phyloP scores from a whole-genome alignment of 345 rosid species.

The Boechera stricta region DNA sequence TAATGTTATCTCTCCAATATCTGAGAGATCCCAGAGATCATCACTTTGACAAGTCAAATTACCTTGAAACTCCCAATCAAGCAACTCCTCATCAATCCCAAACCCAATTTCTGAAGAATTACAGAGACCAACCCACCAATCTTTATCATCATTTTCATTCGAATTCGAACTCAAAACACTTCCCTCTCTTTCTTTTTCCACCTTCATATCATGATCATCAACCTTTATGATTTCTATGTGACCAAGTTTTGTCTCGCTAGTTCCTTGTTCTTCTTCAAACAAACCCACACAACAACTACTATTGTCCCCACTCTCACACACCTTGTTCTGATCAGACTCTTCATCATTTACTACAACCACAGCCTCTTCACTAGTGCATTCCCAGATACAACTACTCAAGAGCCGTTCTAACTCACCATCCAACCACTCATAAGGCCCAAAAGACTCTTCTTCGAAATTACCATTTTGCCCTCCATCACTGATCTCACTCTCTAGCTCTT shows the following conservation, averaged over 20 bases:
- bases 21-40: conserved; percentile 44
- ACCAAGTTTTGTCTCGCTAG: conserved; percentile 5
- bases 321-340: not conserved
- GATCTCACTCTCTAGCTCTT: conserved; percentile 22
- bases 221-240: not conserved
- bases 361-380: conserved; percentile 37
- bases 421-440: conserved; percentile 74
- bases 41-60: conserved; percentile 33
- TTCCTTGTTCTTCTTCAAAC: conserved; percentile 42
- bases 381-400: conserved; percentile 38
- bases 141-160: conserved; percentile 38
- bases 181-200: conserved; percentile 35
- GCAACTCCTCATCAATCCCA: conserved; percentile 46
- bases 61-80: conserved; percentile 49
- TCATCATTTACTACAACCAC: conserved; percentile 9
- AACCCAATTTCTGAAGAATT: conserved; percentile 33
- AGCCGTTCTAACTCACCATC: conserved; percentile 71
- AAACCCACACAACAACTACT: conserved; percentile 39
- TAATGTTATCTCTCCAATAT: conserved; percentile 34
- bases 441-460: conserved; percentile 41
- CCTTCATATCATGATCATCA: conserved; percentile 41
- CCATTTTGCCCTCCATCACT: conserved; percentile 11
- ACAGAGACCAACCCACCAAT: conserved; percentile 35
- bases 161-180: conserved; percentile 45
- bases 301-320: conserved; percentile 39